phyloP scores from a whole-genome alignment of 2,329 filamentous ascomycete species.

The Colletotrichum sp. region DNA sequence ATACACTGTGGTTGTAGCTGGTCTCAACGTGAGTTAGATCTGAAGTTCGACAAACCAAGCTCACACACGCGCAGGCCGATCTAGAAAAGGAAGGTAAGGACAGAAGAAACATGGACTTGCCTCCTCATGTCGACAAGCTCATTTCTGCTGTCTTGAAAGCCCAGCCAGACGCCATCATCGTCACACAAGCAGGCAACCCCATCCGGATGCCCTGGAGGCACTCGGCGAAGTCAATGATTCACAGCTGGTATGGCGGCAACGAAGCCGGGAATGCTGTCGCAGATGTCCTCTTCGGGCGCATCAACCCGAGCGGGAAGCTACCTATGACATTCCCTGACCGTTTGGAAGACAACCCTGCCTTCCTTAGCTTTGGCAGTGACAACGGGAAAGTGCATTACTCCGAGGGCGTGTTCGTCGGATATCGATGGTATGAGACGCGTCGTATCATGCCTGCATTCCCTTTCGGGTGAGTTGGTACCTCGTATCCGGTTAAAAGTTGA shows the following conservation, averaged over 20 bases:
- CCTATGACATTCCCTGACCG: constrained; percentile 72
- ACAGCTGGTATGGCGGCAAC: constrained; percentile 80
- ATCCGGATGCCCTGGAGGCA: constrained; percentile 66
- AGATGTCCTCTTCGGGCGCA: constrained; percentile 70
- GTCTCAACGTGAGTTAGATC: constrained; percentile 54
- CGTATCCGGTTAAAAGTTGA: rapidly evolving
- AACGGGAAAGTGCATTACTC: constrained; percentile 70
- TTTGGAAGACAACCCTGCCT: constrained; percentile 71
- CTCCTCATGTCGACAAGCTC: constrained; percentile 69
- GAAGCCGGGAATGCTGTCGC: constrained; percentile 77
- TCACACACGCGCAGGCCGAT: constrained; percentile 43
- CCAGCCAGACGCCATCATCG: constrained; percentile 69
- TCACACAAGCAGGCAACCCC: constrained; percentile 74
- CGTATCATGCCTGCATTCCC: constrained; percentile 65
- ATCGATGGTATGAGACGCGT: constrained; percentile 72
- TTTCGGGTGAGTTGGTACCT: constrained; percentile 48
- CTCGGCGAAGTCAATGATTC: constrained; percentile 58
- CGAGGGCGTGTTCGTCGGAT: constrained; percentile 76
- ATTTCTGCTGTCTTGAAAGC: constrained; percentile 67
- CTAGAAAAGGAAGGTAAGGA: constrained; percentile 78
- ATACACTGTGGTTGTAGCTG: constrained; percentile 78
- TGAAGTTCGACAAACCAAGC: too few relatives aligned
- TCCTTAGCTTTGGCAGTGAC: constrained; percentile 69
- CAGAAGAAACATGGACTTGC: constrained; percentile 74
- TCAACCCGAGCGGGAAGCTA: constrained; percentile 77